phyloP scores from a whole-genome alignment of 2,329 filamentous ascomycete genomes.

The Tolypocladium cylindrosporum region DNA sequence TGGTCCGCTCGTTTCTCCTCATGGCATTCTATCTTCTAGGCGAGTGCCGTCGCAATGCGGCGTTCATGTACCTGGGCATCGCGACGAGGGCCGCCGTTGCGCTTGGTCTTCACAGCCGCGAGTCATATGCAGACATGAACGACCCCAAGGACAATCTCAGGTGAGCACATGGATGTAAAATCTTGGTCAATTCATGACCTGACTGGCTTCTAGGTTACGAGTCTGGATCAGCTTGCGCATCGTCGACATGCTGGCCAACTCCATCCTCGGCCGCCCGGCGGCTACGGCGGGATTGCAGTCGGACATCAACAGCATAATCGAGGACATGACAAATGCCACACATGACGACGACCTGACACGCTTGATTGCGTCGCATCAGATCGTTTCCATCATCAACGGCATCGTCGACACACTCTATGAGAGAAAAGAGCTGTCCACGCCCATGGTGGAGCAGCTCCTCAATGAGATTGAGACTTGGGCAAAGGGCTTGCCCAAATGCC shows the following conservation, averaged over 20 bases:
- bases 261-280: slow-evolving; percentile 26
- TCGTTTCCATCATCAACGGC: slow-evolving; percentile 33
- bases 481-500: slow-evolving; percentile 26
- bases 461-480: slow-evolving; percentile 35
- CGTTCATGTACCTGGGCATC: slow-evolving; percentile 54
- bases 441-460: slow-evolving; percentile 28
- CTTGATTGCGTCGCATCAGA: slow-evolving; percentile 28
- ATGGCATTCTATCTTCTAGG: slow-evolving; percentile 52
- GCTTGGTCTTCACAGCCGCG: slow-evolving; percentile 39
- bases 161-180: slow-evolving; percentile 6
- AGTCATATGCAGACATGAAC: slow-evolving; percentile 16
- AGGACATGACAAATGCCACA: slow-evolving; percentile 8
- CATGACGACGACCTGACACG: slow-evolving; percentile 9
- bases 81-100: slow-evolving; percentile 47
- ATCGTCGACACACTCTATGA: slow-evolving; percentile 32
- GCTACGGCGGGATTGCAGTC: slow-evolving; percentile 20
- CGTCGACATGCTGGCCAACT: slow-evolving; percentile 27
- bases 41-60: slow-evolving; percentile 47
- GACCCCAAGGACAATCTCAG: slow-evolving; percentile 8
- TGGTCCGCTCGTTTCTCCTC: slow-evolving; percentile 41
- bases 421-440: slow-evolving; percentile 20
- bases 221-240: slow-evolving; percentile 28
- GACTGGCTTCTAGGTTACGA: slow-evolving; percentile 14
- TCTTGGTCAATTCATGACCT: fast-evolving
- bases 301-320: slow-evolving; percentile 13